Conservation (phyloP, 2,329 filamentous ascomycete genomes). For the Periconia sp. region DNA sequence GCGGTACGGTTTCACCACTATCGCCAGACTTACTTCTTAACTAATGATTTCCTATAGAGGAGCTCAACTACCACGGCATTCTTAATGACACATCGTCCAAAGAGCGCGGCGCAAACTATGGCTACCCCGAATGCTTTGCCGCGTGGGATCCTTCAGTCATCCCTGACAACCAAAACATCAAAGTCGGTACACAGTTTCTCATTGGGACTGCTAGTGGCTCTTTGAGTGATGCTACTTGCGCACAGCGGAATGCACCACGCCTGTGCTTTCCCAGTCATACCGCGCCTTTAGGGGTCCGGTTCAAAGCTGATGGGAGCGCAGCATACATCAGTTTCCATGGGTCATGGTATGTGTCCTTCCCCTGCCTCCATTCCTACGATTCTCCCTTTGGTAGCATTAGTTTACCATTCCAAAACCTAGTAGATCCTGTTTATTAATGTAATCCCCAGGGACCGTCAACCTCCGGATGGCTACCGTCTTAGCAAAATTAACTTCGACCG, state of each 20-base stretch:
- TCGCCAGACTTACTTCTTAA: background rate
- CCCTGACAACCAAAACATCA: constrained; percentile 51
- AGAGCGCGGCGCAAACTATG: constrained; percentile 61
- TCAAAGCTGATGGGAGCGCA: constrained; percentile 59
- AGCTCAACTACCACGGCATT: constrained; percentile 59
- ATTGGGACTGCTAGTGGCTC: constrained; percentile 40
- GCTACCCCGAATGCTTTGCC: constrained; percentile 73
- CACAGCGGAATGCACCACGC: constrained; percentile 49
- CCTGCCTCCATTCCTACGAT: constrained; percentile 6
- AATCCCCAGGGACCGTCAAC: constrained; percentile 17
- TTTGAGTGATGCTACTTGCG: constrained; percentile 27
- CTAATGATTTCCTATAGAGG: constrained; percentile 36
- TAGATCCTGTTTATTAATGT: background rate
- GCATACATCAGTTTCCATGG: constrained; percentile 74
- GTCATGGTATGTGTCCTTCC: constrained; percentile 56
- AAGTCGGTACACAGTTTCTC: constrained; percentile 55
- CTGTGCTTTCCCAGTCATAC: constrained; percentile 56
- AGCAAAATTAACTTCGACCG: constrained; percentile 28
- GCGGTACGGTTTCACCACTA: constrained; percentile 37
- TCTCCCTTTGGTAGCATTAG: no score
- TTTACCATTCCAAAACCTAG: background rate
- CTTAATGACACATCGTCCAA: constrained; percentile 53
- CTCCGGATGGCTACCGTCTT: constrained; percentile 26
- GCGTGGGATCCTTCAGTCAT: constrained; percentile 63
- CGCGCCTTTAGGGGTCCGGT: constrained; percentile 70